Evolutionary conservation across 345 rosid species (phyloP), one percentile per base, ranked within the genome.

Genomic region (Boechera retrofracta): DNA sequence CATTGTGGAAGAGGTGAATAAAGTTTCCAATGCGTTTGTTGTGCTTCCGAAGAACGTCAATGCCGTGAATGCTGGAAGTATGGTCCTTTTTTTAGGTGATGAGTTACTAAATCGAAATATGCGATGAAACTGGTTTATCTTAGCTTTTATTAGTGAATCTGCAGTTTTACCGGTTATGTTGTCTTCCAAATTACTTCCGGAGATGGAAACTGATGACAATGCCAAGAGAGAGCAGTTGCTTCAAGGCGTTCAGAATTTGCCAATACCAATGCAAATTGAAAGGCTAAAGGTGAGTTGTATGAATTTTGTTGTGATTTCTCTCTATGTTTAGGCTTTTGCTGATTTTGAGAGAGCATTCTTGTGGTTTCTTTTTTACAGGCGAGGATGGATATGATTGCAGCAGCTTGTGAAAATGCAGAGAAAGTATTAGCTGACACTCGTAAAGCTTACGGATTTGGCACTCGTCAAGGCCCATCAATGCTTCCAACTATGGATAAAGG

Each of bases 131-230:
- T 64, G 6, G 35, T 32, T 77, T 48, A 49, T 70, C 35, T 33
- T 69, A 63, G 55, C 64, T 1, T 45, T 68, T 24, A 11, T 76
- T 4, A 1, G 16, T 75, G 69, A 49, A n/a, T 69, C 58, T 77
- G 70, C 83, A 95, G 97, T 91, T 83, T 83, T 93, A 44, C 99
- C 98, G 0, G 97, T 96, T 78, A 96, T 93, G 99, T 80, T 96
- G 67, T 91, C 99, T 28, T 85, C 99, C 4, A 96, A 96, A 81
- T 78, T 90, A 81, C 82, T 96, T 33, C 97, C 96, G 4, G 97
- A 93, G 87, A 96, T 93, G 94, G 99, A 96, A 87, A 56, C 77
- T 56, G 93, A 93, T 60, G 94, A 96, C 64, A 96, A 85, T 64
- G 77, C 83, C 29, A 91, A 89, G 84, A 89, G 87, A 74, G 98